Evolutionary conservation across 768 basidiomycete genomes (phyloP).

Genomic region (Saitozyma sp.): DNA sequence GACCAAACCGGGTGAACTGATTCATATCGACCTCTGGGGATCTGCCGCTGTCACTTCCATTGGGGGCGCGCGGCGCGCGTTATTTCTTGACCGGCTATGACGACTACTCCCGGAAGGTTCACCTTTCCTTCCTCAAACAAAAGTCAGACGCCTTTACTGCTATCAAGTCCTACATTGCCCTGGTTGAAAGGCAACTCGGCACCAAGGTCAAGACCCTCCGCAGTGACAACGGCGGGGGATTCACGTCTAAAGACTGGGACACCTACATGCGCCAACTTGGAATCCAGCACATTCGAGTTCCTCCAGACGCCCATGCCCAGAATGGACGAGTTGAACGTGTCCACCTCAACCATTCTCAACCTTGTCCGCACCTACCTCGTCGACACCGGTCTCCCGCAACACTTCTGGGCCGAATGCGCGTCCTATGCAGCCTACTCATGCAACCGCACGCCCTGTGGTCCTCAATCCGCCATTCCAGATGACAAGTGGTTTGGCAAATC

Average conservation of each 20-base stretch:
- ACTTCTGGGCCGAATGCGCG: conserved; percentile 7
- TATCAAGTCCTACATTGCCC: conserved; percentile 4
- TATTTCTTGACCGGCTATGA: conserved; percentile 23
- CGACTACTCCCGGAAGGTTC: conserved; percentile 10
- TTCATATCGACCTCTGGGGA: conserved; percentile 7
- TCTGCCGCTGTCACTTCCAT: conserved; percentile 1
- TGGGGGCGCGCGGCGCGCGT: neutral
- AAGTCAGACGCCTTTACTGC: conserved; percentile 20
- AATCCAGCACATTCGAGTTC: conserved; percentile 5
- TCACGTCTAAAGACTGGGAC: neutral
- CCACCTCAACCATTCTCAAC: conserved; percentile 9
- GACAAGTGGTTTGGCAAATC: conserved; percentile 5
- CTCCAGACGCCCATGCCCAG: conserved; percentile 8
- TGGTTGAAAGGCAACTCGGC: conserved; percentile 10
- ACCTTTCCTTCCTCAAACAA: conserved; percentile 15
- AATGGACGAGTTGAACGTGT: conserved; percentile 13
- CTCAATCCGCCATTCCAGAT: neutral
- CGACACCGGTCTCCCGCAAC: neutral
- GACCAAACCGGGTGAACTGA: neutral
- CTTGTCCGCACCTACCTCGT: conserved; percentile 4
- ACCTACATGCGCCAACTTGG: neutral
- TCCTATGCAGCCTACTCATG: conserved; percentile 1
- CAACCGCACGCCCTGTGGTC: conserved; percentile 2
- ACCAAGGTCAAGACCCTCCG: conserved; percentile 14
- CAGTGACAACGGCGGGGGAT: conserved; percentile 26